phyloP scores from a whole-genome alignment of 139 green algal species.

The Chlamydomonas incerta region DNA sequence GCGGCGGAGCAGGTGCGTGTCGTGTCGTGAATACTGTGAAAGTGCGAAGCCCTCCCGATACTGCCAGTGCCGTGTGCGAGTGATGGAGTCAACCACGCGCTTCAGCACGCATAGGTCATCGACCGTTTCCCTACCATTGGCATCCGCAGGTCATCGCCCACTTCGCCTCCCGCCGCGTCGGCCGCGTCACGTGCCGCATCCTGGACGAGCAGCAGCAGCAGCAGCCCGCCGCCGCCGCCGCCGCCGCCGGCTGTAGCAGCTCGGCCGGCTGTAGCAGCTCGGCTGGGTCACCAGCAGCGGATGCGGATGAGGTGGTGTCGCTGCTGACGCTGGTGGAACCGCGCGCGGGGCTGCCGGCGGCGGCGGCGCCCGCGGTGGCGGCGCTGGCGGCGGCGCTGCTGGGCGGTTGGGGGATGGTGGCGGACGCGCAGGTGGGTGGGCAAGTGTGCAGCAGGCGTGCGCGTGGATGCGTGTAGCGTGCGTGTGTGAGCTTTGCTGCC shows the following conservation, averaged over 20 bases:
- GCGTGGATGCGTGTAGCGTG: background rate
- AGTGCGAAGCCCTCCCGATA: no score
- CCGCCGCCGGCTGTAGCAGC: no score
- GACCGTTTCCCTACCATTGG: no score
- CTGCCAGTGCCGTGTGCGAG: no score
- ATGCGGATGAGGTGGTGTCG: background rate
- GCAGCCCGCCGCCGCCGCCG: no score
- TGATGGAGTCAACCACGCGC: no score
- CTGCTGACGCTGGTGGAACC: background rate
- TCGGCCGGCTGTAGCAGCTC: no score
- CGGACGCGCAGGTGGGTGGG: conserved; percentile 22
- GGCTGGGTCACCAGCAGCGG: no score
- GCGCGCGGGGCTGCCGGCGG: background rate
- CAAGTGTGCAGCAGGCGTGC: background rate
- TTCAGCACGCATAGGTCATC: no score
- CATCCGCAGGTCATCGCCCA: conserved; percentile 51
- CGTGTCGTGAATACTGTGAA: background rate
- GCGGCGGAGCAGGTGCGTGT: conserved; percentile 14
- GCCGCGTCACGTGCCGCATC: conserved; percentile 68
- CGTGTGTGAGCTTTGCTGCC: no score
- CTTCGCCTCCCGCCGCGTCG: conserved; percentile 49
- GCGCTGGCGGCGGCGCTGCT: conserved; percentile 45
- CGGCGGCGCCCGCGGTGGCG: background rate
- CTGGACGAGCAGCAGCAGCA: conserved; percentile 21
- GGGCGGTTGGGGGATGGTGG: conserved; percentile 64